Percentiles rank a stretch among this genome's conserved stretches.
Conservation (phyloP, 495 filamentous ascomycete species). For the Opeltia flavorubescens region DNA sequence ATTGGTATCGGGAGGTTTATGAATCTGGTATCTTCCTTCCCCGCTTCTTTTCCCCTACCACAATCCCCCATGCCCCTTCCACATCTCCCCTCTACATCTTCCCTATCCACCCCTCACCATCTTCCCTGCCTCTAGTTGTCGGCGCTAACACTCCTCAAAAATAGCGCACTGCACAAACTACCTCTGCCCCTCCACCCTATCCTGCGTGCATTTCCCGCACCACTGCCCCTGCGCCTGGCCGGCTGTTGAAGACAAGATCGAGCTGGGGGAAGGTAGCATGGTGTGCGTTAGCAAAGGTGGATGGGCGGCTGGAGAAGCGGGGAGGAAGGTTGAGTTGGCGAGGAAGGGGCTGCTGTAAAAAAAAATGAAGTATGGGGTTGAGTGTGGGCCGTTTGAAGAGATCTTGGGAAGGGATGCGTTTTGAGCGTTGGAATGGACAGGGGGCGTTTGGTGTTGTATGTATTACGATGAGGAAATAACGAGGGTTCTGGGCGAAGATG, state of each 20-base stretch:
- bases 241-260: slow-evolving; percentile 71
- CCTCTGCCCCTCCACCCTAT: slow-evolving; percentile 74
- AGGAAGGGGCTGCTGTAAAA: slow-evolving; percentile 76
- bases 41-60: neutral
- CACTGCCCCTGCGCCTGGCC: slow-evolving; percentile 86
- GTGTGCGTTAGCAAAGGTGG: slow-evolving; percentile 74
- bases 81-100: neutral
- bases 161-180: slow-evolving; percentile 71
- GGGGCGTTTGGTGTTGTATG: no score
- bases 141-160: neutral
- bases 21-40: slow-evolving; percentile 34
- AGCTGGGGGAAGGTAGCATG: slow-evolving; percentile 67
- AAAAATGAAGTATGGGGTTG: slow-evolving; percentile 36
- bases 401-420: neutral
- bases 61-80: neutral
- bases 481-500: neutral
- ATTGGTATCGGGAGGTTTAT: slow-evolving; percentile 62
- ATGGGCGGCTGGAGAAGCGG: slow-evolving; percentile 58
- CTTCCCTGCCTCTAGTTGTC: slow-evolving; percentile 5
- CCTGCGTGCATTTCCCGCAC: slow-evolving; percentile 82
- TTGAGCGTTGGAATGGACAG: neutral
- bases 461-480: no score
- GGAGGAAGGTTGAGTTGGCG: slow-evolving; percentile 66
- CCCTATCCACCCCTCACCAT: neutral
- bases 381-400: no score